phyloP scores from a whole-genome alignment of 148 eudicot genomes.

The Euryodendron excelsum region DNA sequence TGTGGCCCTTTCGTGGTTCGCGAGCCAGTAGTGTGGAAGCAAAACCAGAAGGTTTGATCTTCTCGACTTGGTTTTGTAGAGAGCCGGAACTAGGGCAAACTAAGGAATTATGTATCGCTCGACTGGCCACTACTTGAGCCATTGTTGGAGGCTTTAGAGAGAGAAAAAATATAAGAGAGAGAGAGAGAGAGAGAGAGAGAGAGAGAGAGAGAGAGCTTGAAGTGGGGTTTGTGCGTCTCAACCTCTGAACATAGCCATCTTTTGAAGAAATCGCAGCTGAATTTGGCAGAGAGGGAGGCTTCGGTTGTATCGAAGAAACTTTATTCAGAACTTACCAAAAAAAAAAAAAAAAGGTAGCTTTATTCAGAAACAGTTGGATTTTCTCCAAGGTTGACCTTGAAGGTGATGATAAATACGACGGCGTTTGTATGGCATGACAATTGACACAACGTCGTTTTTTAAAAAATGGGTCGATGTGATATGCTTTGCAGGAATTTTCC shows the following conservation, averaged over 20 bases:
- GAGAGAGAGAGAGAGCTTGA: neutral
- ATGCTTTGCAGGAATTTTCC: too few relatives aligned
- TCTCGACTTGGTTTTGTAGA: conserved; percentile 20
- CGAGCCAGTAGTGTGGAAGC: conserved; percentile 17
- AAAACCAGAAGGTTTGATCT: conserved; percentile 33
- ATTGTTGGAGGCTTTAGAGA: conserved; percentile 10
- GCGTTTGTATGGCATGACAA: too few relatives aligned
- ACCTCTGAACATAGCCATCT: neutral
- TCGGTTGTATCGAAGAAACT: conserved; percentile 45
- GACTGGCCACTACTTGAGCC: conserved; percentile 47
- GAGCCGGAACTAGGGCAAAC: conserved; percentile 27
- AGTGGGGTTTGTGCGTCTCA: neutral
- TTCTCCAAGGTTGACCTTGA: too few relatives aligned
- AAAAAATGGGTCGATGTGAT: too few relatives aligned
- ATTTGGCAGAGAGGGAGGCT: conserved; percentile 33
- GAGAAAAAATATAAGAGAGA: neutral
- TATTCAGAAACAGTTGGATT: too few relatives aligned
- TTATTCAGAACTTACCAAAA: too few relatives aligned
- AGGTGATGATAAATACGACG: too few relatives aligned
- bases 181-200: neutral
- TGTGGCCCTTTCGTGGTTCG: conserved; percentile 4
- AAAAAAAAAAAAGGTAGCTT: too few relatives aligned
- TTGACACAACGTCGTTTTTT: too few relatives aligned
- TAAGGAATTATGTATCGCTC: conserved; percentile 31
- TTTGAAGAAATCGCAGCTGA: conserved; percentile 37